These are phyloP conservation scores for Cladosporium austrohemisphaericum DNA, from an alignment of 2,329 filamentous ascomycete genomes.

Conservation along the genomic window DNA sequence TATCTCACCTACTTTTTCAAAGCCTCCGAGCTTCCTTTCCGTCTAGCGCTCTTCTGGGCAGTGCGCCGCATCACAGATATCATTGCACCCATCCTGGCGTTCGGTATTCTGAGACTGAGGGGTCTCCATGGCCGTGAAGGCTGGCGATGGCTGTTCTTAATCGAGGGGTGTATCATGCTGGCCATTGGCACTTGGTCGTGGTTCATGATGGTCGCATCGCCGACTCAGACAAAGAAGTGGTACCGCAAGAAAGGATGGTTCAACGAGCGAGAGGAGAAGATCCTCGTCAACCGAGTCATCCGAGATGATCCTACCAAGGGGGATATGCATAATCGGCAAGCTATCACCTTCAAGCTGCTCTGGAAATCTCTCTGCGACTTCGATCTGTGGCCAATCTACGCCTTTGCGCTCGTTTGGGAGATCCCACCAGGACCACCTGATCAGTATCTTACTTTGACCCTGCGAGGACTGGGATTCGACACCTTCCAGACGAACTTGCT, in stretches of 20 bases:
- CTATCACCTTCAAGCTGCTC: constrained; percentile 46
- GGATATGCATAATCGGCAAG: constrained; percentile 60
- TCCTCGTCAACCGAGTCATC: constrained; percentile 59
- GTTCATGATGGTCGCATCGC: constrained; percentile 45
- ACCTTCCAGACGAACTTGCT: constrained; percentile 44
- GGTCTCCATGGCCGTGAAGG: constrained; percentile 23
- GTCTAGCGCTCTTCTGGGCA: constrained; percentile 32
- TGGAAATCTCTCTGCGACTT: constrained; percentile 52
- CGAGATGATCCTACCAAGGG: constrained; percentile 56
- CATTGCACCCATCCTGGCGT: constrained; percentile 28
- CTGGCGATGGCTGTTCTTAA: constrained; percentile 34
- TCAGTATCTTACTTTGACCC: constrained; percentile 52
- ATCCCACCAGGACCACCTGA: constrained; percentile 36
- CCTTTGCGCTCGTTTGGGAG: constrained; percentile 18
- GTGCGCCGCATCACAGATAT: constrained; percentile 32
- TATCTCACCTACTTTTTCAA: constrained; percentile 76
- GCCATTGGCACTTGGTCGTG: constrained; percentile 28
- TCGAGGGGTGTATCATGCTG: constrained; percentile 30
- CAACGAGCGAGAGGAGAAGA: constrained; percentile 62
- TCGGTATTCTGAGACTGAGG: constrained; percentile 28
- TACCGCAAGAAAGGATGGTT: constrained; percentile 65
- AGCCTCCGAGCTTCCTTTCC: constrained; percentile 40
- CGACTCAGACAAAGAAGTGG: constrained; percentile 58
- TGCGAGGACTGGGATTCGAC: constrained; percentile 36
- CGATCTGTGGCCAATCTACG: constrained; percentile 50